A percentile compares a stretch with the other conserved stretches of the same genome.
Evolutionary conservation across 345 rosid genomes (phyloP).

Genomic region (Cardamine resedifolia): DNA sequence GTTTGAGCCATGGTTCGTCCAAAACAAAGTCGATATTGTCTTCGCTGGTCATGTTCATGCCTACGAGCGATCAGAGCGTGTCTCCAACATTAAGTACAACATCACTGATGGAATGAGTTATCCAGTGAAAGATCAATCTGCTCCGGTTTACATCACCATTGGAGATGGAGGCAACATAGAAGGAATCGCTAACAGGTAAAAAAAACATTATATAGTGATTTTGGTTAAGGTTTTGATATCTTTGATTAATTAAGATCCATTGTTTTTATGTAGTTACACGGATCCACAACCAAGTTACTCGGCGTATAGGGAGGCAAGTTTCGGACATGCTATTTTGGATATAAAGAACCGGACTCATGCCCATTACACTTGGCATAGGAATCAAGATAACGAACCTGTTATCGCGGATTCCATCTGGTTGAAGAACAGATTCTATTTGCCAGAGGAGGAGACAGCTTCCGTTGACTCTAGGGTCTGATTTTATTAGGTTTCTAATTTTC

Average conservation of each 20-base stretch:
- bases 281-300: constrained; percentile 64
- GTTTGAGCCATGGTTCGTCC: constrained; percentile 48
- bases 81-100: constrained; percentile 54
- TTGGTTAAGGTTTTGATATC: background rate
- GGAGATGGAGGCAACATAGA: constrained; percentile 82
- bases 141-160: constrained; percentile 59
- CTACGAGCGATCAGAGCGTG: constrained; percentile 51
- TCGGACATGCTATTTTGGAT: constrained; percentile 57
- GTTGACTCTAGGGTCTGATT: background rate
- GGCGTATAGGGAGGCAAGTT: constrained; percentile 59
- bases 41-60: constrained; percentile 57
- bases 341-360: constrained; percentile 59
- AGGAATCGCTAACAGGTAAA: constrained; percentile 58
- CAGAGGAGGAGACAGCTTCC: constrained; percentile 17
- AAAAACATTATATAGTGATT: background rate
- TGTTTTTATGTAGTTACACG: constrained; percentile 31
- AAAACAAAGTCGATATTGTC: constrained; percentile 50
- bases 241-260: background rate
- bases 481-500: background rate
- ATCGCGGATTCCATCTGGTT: constrained; percentile 42
- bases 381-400: constrained; percentile 46
- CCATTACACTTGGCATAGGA: constrained; percentile 54
- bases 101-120: constrained; percentile 46
- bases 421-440: constrained; percentile 41
- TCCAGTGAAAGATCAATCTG: constrained; percentile 50